Base-by-base conservation (phyloP, 2,329 filamentous ascomycete genomes). In the Penicillium sumatraense region DNA sequence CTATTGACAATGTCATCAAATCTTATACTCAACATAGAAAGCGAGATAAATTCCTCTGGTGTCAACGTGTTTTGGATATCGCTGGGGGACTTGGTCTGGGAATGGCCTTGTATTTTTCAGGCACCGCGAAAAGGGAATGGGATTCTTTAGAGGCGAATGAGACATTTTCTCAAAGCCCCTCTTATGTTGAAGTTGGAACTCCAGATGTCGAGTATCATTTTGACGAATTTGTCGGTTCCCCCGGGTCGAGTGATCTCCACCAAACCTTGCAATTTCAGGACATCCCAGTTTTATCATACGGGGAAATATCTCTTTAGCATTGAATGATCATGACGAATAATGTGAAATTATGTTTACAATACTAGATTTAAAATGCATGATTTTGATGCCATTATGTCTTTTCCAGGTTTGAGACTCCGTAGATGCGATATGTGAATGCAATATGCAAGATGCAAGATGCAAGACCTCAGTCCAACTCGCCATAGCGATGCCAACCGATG, bases 31-130 rank as follows among this genome's bases (percentile, higher is more conserved):
- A 40, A 13, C 21, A 26, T 3, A 24, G 16, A 24, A 21, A 18
- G 18, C 45, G 35, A 20, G 44, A 48, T 8, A 53, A 53, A 18
- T 53, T 48, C 21, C 26, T 48, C 14, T 53, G 51, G 51, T 48
- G 51, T 14, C 51, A 48, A 9, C 21, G 23, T 26, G 40, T 44
- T 27, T 7, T 44, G 40, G 14, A 18, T 8, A 7, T 26, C 18
- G 21, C 23, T 18, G 40, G 40, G 14, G n/a, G 9, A 3, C 40
- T 44, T 44, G 40, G 40, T 16, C 11, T 44, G 14, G 40, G 13
- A 16, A 27, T 44, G 40, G 40, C 40, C 14, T 26, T 27, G 14
- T 44, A 44, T 23, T 27, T 44, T 14, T 3, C 14, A 8, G 40
- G 40, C 18, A 23, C 27, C 21, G 40, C 40, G 24, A 27, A 44